Evolutionary conservation across 306 rosid species (phyloP).

Genomic region (Prunus fruticosa): DNA sequence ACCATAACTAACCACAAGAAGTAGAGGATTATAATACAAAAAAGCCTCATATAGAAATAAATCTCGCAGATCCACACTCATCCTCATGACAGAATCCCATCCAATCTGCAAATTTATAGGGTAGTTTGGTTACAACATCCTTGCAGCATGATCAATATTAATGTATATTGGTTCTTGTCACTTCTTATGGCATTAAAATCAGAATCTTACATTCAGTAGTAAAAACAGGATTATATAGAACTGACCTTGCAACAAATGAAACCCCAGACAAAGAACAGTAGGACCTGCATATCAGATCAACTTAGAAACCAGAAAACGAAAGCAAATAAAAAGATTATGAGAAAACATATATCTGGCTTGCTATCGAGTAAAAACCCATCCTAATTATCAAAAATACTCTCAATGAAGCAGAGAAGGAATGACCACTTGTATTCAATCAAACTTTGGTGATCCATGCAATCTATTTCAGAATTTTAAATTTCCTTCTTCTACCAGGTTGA

Average conservation of each 20-base stretch:
- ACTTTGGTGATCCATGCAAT: neutral
- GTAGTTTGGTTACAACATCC: slow-evolving; percentile 19
- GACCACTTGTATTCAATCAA: slow-evolving; percentile 3
- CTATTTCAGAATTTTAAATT: slow-evolving; percentile 3
- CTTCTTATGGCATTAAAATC: neutral
- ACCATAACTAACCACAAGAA: slow-evolving; percentile 72
- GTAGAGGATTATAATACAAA: slow-evolving; percentile 97
- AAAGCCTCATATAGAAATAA: slow-evolving; percentile 93
- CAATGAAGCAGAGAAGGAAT: neutral
- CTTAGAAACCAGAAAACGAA: slow-evolving; percentile 28
- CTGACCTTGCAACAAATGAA: slow-evolving; percentile 93
- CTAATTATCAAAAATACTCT: neutral
- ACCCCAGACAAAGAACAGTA: slow-evolving; percentile 77
- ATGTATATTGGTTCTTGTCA: slow-evolving; percentile 6
- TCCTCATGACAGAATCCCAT: slow-evolving; percentile 99
- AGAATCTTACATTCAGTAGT: neutral
- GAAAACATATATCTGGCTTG: slow-evolving; percentile 1
- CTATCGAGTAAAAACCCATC: slow-evolving; percentile 9
- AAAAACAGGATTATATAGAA: slow-evolving; percentile 8
- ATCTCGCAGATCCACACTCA: slow-evolving; percentile 90
- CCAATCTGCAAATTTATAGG: slow-evolving; percentile 62
- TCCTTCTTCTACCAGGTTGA: slow-evolving; percentile 6
- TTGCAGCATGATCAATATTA: slow-evolving; percentile 21
- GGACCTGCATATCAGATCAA: slow-evolving; percentile 58
- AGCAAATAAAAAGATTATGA: neutral